phyloP scores from a whole-genome alignment of 345 rosid genomes.

The Populus tremula region DNA sequence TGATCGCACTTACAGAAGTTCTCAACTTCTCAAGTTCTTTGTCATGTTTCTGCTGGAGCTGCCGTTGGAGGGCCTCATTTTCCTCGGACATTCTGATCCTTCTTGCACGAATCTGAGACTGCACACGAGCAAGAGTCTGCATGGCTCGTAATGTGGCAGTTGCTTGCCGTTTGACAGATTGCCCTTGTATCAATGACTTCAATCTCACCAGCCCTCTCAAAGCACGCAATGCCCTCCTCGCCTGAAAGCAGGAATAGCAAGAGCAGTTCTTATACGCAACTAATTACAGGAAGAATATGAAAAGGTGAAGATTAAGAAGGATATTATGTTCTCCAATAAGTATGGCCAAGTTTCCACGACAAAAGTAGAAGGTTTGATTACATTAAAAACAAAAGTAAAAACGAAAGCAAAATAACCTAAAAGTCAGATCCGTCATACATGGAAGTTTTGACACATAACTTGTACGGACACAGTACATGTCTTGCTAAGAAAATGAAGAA shows the following conservation, averaged over 20 bases:
- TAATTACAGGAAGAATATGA: background rate
- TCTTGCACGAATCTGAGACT: slow-evolving; percentile 74
- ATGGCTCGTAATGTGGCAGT: slow-evolving; percentile 65
- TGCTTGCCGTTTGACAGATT: slow-evolving; percentile 83
- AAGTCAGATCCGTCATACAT: too few relatives aligned
- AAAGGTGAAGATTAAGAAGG: background rate
- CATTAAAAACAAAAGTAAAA: too few relatives aligned
- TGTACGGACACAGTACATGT: too few relatives aligned
- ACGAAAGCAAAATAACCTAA: too few relatives aligned
- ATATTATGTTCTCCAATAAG: too few relatives aligned
- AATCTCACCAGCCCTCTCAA: slow-evolving; percentile 86
- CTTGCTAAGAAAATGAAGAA: background rate
- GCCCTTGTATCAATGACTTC: slow-evolving; percentile 76
- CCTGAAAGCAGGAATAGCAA: slow-evolving; percentile 41
- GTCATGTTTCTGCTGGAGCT: slow-evolving; percentile 62
- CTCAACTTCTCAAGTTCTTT: slow-evolving; percentile 54
- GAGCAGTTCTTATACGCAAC: background rate
- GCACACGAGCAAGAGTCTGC: slow-evolving; percentile 90
- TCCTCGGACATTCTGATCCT: slow-evolving; percentile 87
- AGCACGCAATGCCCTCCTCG: slow-evolving; percentile 81
- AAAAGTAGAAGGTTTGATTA: too few relatives aligned
- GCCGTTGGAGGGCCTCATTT: slow-evolving; percentile 83
- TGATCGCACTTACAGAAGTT: slow-evolving; percentile 31
- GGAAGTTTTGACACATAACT: too few relatives aligned
- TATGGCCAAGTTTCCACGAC: too few relatives aligned